Percentiles rank a stretch among this genome's conserved stretches.
Conservation (phyloP, 169 alveolate genomes). For the Perkinsus olseni region DNA sequence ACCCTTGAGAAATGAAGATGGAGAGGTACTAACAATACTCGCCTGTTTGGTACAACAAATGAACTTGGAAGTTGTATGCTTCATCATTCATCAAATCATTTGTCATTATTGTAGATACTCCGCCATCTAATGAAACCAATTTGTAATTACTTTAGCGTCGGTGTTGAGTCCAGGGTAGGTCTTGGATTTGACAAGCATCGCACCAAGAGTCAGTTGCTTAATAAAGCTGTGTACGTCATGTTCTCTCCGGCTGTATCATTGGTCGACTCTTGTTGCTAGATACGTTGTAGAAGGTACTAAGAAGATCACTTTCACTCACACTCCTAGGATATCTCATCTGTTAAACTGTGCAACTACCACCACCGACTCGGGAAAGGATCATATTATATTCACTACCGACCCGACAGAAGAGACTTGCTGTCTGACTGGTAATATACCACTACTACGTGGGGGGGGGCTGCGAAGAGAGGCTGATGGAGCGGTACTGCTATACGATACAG, state of each 20-base stretch:
- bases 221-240: conserved; percentile 11
- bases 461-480: no score
- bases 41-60: no score
- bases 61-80: no score
- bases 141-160: conserved; percentile 65
- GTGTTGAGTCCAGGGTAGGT: conserved; percentile 75
- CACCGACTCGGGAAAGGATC: neutral
- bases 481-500: neutral
- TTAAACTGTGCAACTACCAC: conserved; percentile 8
- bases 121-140: conserved; percentile 8
- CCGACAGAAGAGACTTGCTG: conserved; percentile 1
- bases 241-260: no score
- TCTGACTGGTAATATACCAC: conserved; percentile 10
- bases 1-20: neutral
- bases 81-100: no score
- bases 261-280: neutral
- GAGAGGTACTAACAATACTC: neutral
- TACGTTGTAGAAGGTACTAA: conserved; percentile 25
- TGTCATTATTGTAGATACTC: neutral
- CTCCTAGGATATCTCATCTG: conserved; percentile 18
- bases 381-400: neutral
- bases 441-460: no score
- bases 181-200: conserved; percentile 59
- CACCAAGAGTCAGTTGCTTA: conserved; percentile 23
- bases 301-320: conserved; percentile 20